A percentile compares a stretch with the other conserved stretches of the same genome.
Conservation (phyloP, 2,329 filamentous ascomycete species). For the Ceratocystiopsis sp. region DNA sequence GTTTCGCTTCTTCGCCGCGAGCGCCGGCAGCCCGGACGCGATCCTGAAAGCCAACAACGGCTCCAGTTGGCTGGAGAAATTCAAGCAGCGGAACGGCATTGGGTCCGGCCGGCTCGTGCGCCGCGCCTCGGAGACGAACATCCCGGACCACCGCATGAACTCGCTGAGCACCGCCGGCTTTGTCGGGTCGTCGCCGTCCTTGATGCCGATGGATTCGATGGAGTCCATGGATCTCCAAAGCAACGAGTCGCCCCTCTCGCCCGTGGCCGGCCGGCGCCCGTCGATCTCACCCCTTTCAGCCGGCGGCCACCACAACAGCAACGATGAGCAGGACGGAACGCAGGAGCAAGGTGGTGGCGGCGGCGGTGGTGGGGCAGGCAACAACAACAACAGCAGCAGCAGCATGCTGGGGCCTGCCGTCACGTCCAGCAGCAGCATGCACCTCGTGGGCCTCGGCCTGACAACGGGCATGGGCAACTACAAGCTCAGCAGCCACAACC, state of each 20-base stretch:
- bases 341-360: background rate
- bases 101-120: slow-evolving; percentile 29
- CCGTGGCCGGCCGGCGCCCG: slow-evolving; percentile 30
- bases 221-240: slow-evolving; percentile 17
- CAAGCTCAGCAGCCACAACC: slow-evolving; percentile 43
- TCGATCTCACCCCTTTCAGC: no score
- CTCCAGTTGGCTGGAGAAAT: slow-evolving; percentile 76
- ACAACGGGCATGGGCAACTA: slow-evolving; percentile 23
- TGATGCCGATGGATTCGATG: slow-evolving; percentile 25
- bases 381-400: slow-evolving; percentile 9
- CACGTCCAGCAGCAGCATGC: slow-evolving; percentile 8
- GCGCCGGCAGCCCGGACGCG: slow-evolving; percentile 50
- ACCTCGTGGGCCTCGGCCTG: slow-evolving; percentile 1
- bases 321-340: slow-evolving; percentile 36
- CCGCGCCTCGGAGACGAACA: slow-evolving; percentile 50
- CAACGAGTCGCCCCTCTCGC: slow-evolving; percentile 57
- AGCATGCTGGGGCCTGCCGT: slow-evolving; percentile 14
- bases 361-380: background rate
- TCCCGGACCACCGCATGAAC: slow-evolving; percentile 48
- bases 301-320: slow-evolving; percentile 38
- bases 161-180: slow-evolving; percentile 13
- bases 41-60: slow-evolving; percentile 51
- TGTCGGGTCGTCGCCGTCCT: slow-evolving; percentile 32
- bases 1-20: slow-evolving; percentile 62
- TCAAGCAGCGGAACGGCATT: slow-evolving; percentile 72